A percentile compares a stretch with the other conserved stretches of the same genome.
Conservation (phyloP, 2,329 filamentous ascomycete species). For the Cercospora canescens region DNA sequence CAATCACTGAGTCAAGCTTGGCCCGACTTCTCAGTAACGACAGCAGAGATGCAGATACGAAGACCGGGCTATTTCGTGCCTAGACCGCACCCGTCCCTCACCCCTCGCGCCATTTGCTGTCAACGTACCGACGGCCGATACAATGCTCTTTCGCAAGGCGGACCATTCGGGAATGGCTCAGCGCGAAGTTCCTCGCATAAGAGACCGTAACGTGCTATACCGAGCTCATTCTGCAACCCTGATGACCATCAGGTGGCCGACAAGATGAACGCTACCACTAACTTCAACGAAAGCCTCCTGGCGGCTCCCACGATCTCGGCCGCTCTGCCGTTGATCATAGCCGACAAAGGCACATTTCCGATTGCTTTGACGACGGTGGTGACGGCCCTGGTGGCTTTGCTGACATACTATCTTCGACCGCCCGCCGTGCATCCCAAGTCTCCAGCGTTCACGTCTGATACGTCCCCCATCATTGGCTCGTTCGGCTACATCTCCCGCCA, state of each 20-base stretch:
- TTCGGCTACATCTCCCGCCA: conserved; percentile 2
- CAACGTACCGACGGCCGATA: neutral
- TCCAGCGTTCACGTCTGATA: conserved; percentile 14
- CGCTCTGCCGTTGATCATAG: neutral
- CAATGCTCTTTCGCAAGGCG: neutral
- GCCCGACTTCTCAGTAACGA: neutral
- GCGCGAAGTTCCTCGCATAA: neutral
- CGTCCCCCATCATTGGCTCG: conserved; percentile 13
- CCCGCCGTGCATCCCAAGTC: conserved; percentile 1
- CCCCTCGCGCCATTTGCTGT: neutral
- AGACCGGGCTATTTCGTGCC: neutral
- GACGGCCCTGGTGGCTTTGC: neutral
- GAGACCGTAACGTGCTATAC: neutral
- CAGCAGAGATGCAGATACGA: neutral
- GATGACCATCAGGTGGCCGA: neutral
- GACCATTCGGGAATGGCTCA: neutral
- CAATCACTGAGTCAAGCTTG: neutral
- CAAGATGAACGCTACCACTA: neutral
- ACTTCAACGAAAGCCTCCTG: conserved; percentile 1
- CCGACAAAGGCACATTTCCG: neutral
- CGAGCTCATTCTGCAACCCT: neutral
- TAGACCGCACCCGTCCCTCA: neutral
- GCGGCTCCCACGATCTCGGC: neutral
- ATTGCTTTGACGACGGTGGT: neutral
- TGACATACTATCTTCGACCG: neutral